phyloP scores from a whole-genome alignment of 2,329 filamentous ascomycete species.

The Pseudofabraea citricarpa region DNA sequence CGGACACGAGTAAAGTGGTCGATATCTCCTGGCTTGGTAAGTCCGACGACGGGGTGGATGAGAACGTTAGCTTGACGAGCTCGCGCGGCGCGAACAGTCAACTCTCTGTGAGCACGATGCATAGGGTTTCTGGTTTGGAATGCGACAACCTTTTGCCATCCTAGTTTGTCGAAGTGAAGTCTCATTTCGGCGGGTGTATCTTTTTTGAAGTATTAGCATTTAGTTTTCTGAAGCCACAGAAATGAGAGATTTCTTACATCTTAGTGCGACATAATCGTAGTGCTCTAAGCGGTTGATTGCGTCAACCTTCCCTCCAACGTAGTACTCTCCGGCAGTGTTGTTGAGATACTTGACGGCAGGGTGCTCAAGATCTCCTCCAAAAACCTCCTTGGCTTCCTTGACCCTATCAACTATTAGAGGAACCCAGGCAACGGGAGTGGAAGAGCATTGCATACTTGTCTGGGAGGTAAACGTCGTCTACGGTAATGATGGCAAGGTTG shows the following conservation, averaged over 20 bases:
- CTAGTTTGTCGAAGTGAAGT: conserved; percentile 97
- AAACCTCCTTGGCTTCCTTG: conserved; percentile 89
- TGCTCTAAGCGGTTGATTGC: conserved; percentile 93
- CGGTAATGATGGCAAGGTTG: conserved; percentile 90
- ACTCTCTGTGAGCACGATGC: conserved; percentile 96
- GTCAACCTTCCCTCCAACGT: conserved; percentile 93
- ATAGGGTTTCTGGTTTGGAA: conserved; percentile 99
- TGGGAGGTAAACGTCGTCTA: conserved; percentile 92
- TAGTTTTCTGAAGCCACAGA: not conserved
- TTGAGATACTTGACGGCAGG: conserved; percentile 89
- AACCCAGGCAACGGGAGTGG: not conserved
- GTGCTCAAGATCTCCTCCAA: conserved; percentile 86
- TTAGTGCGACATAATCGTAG: conserved; percentile 96
- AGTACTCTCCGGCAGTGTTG: conserved; percentile 76
- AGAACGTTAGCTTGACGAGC: conserved; percentile 96
- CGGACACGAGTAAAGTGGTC: conserved; percentile 99
- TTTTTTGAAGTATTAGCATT: conserved; percentile 30
- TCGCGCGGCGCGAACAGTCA: conserved; percentile 94
- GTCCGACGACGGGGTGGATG: conserved; percentile 96
- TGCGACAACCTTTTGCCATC: conserved; percentile 94
- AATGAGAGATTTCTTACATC: conserved; percentile 58
- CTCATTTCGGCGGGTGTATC: conserved; percentile 93
- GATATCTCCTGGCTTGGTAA: conserved; percentile 98
- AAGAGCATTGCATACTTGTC: conserved; percentile 67
- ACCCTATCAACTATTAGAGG: conserved; percentile 45